phyloP scores from a whole-genome alignment of 225 moss, liverwort and hornwort genomes.

The Physcomitrium patens region DNA sequence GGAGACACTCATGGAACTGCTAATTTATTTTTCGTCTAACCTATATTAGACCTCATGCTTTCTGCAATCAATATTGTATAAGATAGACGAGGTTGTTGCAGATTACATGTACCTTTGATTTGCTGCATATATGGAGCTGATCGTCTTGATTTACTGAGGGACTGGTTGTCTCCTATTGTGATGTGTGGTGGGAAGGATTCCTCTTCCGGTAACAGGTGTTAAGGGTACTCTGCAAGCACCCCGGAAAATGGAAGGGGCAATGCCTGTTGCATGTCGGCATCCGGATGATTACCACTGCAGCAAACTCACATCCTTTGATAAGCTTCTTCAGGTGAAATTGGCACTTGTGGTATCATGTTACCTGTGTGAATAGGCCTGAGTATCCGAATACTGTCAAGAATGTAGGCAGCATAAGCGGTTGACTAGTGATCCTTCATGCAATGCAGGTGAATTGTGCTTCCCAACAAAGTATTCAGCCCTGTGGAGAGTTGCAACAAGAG shows the following conservation, averaged over 20 bases:
- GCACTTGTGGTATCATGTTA: not conserved
- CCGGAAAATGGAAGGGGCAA: conserved; percentile 55
- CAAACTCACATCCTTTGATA: conserved; percentile 93
- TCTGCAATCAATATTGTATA: not conserved
- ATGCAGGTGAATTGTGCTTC: conserved; percentile 66
- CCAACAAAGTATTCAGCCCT: conserved; percentile 64
- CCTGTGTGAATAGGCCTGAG: conserved; percentile 16
- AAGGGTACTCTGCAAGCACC: conserved; percentile 36
- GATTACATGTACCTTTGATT: not conserved
- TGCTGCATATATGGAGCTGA: not conserved
- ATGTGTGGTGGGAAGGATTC: conserved; percentile 40
- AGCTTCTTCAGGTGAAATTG: conserved; percentile 67
- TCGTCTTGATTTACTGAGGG: not conserved
- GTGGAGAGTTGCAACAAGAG: conserved; percentile 55
- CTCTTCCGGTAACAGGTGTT: conserved; percentile 36
- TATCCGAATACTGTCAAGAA: not conserved
- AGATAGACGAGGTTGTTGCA: not conserved
- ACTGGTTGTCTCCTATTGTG: not conserved
- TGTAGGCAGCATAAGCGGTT: conserved; percentile 3
- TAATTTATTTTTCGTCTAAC: too few relatives aligned
- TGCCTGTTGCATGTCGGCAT: conserved; percentile 54
- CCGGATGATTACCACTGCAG: conserved; percentile 69
- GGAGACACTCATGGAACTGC: too few relatives aligned
- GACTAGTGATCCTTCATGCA: not conserved
- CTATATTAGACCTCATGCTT: too few relatives aligned